phyloP scores from a whole-genome alignment of 495 filamentous ascomycete species.

The Xylaria castorea region DNA sequence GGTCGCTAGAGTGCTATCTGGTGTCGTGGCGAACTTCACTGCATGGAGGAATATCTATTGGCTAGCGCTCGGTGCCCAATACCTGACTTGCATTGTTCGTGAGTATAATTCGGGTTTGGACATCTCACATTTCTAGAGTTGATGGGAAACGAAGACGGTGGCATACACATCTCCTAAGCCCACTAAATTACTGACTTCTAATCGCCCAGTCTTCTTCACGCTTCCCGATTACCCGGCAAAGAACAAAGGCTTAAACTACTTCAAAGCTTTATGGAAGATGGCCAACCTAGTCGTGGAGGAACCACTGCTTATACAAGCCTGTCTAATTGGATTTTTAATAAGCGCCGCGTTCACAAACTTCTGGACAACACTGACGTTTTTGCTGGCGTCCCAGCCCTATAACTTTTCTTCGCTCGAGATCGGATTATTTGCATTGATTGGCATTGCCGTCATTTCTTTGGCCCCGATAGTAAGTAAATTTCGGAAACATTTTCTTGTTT shows the following conservation, averaged over 20 bases:
- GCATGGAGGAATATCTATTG: constrained; percentile 79
- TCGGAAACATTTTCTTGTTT: too few relatives aligned
- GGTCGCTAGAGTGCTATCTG: constrained; percentile 74
- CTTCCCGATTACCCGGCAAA: constrained; percentile 79
- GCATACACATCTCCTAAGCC: too few relatives aligned
- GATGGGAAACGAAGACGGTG: neutral
- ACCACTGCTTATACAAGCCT: constrained; percentile 68
- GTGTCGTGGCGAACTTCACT: constrained; percentile 71
- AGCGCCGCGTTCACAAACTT: constrained; percentile 44
- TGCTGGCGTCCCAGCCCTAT: constrained; percentile 72
- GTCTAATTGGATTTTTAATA: constrained; percentile 42
- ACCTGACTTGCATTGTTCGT: constrained; percentile 63
- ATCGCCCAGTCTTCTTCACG: constrained; percentile 61
- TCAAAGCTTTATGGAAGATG: constrained; percentile 69
- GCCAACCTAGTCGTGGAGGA: constrained; percentile 61
- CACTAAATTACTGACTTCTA: neutral
- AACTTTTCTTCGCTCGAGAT: constrained; percentile 69
- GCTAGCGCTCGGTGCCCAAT: constrained; percentile 75
- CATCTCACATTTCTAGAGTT: neutral
- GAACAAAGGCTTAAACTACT: constrained; percentile 70
- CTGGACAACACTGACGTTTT: constrained; percentile 80
- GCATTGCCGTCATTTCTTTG: constrained; percentile 69
- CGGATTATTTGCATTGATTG: constrained; percentile 80
- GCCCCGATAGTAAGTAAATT: constrained; percentile 55
- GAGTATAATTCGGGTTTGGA: constrained; percentile 1